Base-by-base conservation (phyloP, 2,329 filamentous ascomycete genomes). In the Macrophomina pseudophaseolina region DNA sequence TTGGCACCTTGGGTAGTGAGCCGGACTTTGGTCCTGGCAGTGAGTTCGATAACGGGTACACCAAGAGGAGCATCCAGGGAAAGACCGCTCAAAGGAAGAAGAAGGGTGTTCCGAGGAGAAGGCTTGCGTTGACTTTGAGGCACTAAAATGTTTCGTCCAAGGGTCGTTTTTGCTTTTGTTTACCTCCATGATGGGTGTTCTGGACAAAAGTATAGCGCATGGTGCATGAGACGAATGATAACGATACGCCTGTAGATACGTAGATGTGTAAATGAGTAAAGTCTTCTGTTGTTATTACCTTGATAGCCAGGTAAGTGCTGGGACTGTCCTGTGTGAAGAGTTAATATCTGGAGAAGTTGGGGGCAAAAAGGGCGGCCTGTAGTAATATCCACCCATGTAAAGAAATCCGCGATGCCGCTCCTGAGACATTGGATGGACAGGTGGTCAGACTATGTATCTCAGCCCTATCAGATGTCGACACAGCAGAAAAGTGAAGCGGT, bases 21-120 rank as follows among this genome's bases (percentile, higher is more conserved):
- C 89, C 89, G 0, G 87, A 90, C 73, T 91, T 91, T 75, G 89
- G 89, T 0, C 83, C 83, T 0, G 85, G 84, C 0, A 84, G 81
- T 67, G 68, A 63, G 4, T 71, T 75, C 51, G 64, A 69, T 14
- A 68, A 70, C 14, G 71, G 51, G 1, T 54, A 9, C 66, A 32
- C 18, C 9, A 70, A 69, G 68, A 69, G 67, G 66, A 44, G 68
- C 12, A 16, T 66, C 16, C 18, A 48, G 38, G 51, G n/a, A 46
- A 66, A 52, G 30, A n/a, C 42, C 4, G 38, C 11, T n/a, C 30
- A 32, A 30, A 48, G 33, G n/a, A 42, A 30, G 46, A 60, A n/a
- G 44, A 59, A 32, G 49, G 6, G n/a, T 9, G 54, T 52, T 38
- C 12, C 64, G 16, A 49, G 16, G 54, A 66, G 32, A 46, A 33